A percentile compares a stretch with the other conserved stretches of the same genome.
Evolutionary conservation across 306 rosid genomes (phyloP).

Genomic region (Fagus sylvatica): DNA sequence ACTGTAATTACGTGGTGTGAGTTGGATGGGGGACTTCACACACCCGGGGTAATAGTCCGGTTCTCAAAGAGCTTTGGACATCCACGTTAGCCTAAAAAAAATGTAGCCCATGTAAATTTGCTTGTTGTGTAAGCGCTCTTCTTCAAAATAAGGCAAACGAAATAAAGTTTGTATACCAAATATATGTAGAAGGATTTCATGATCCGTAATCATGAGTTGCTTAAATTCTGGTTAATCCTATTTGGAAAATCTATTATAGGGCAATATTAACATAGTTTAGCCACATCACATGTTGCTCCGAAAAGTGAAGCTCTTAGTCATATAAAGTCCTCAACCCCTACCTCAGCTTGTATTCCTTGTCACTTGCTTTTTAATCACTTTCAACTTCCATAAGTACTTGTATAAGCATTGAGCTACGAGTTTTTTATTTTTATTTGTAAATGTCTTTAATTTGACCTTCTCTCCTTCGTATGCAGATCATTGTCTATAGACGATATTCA

Average conservation of each 20-base stretch:
- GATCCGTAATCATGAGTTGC: too few species aligned
- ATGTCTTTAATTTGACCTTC: constrained; percentile 2
- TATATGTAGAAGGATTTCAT: too few species aligned
- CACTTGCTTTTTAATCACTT: neutral
- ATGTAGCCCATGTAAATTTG: too few species aligned
- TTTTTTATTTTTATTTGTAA: neutral
- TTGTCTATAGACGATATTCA: constrained; percentile 60
- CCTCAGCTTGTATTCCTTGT: neutral
- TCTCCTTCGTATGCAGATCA: constrained; percentile 50
- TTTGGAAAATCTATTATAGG: neutral
- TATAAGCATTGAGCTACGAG: constrained; percentile 5
- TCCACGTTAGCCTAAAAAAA: too few species aligned
- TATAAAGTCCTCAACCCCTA: neutral
- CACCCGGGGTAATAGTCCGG: too few species aligned
- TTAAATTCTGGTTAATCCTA: too few species aligned
- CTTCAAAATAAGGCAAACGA: too few species aligned
- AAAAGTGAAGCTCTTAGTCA: neutral
- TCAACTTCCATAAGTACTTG: neutral
- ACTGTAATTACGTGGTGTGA: too few species aligned
- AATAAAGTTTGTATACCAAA: too few species aligned
- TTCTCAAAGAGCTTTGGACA: too few species aligned
- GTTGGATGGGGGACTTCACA: too few species aligned
- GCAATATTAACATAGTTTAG: neutral
- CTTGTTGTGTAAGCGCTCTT: too few species aligned
- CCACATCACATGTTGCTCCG: neutral